Evolutionary conservation across 148 eudicot species (phyloP), one percentile per base, ranked within the genome.

Genomic region (Fagopyrum esculentum): DNA sequence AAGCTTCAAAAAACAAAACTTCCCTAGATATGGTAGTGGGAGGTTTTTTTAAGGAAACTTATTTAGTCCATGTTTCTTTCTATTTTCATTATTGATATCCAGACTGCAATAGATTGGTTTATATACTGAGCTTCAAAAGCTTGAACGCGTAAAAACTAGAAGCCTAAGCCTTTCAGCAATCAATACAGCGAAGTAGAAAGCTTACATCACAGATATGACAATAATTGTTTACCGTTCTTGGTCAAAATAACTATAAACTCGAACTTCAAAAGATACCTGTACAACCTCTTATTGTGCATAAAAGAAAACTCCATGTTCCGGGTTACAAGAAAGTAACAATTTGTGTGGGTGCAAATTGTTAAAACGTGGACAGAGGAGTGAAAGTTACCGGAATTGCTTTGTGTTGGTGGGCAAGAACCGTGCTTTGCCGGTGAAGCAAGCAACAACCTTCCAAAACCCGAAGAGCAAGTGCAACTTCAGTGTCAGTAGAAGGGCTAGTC

Each of bases 401-500:
- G 83, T 87, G 80, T 50, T 92, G 88, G 83, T 92, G 97, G 73
- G 98, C 97, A 68, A 92, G 81, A 73, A 90, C 72, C 4, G 91
- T 84, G 79, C 97, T 92, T 81, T 83, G 87, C 51, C 85, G 73
- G 77, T 95, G 97, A 79, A 92, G 85, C 80, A 95, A 84, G 86
- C 98, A 92, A 76, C 99, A 92, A 69, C 99, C 99, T 90, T 92
- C 98, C 79, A 95, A 74, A 78, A 90, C 97, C 77, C 93, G 88
- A 77, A 95, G 94, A 40, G 99, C 99, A 78, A 95, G 88, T 79
- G 97, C 93, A 66, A 90, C 89, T 83, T 95, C 97, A 63, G 92
- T 83, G 78, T 95, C 90, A 54, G 93, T 84, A 63, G 97, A 86
- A 57, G 99, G 92, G 76, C 90, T 89, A 48, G 86, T 79, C 73